phyloP scores from a whole-genome alignment of 2,329 filamentous ascomycete genomes.

The Botrytis galanthina region DNA sequence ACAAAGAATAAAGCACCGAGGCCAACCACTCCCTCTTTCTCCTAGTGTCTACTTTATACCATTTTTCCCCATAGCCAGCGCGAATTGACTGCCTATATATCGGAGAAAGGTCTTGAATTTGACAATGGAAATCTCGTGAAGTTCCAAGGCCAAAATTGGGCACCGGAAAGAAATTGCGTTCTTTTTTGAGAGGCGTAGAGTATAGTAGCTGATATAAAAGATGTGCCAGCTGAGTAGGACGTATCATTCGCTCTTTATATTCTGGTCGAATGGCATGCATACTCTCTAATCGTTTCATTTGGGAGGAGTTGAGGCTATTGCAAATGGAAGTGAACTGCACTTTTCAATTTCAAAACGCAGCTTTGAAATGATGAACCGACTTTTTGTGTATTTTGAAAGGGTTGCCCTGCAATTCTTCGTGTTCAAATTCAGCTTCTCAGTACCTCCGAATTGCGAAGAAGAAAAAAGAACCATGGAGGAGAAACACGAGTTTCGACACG shows the following conservation, averaged over 20 bases:
- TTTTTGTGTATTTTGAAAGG: background rate
- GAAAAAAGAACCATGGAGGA: background rate
- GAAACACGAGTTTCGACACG: background rate
- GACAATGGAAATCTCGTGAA: background rate
- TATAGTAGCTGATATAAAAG: background rate
- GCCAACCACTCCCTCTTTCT: accelerated
- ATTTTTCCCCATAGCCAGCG: background rate
- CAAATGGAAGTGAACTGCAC: background rate
- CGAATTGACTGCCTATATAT: background rate
- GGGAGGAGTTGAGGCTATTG: background rate
- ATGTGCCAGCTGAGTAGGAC: background rate
- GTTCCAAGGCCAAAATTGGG: background rate
- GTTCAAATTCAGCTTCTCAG: background rate
- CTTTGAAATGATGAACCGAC: background rate
- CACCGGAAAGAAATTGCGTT: accelerated
- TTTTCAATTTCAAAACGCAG: background rate
- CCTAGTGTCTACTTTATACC: background rate
- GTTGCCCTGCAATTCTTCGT: background rate
- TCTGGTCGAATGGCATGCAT: background rate
- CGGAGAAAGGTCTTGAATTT: background rate
- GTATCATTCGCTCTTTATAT: accelerated
- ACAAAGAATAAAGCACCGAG: background rate
- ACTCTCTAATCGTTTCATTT: background rate
- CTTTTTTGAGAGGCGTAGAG: accelerated
- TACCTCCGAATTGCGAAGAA: background rate